Conservation (phyloP, 148 eudicot species). For the Dianthus caryophyllus region DNA sequence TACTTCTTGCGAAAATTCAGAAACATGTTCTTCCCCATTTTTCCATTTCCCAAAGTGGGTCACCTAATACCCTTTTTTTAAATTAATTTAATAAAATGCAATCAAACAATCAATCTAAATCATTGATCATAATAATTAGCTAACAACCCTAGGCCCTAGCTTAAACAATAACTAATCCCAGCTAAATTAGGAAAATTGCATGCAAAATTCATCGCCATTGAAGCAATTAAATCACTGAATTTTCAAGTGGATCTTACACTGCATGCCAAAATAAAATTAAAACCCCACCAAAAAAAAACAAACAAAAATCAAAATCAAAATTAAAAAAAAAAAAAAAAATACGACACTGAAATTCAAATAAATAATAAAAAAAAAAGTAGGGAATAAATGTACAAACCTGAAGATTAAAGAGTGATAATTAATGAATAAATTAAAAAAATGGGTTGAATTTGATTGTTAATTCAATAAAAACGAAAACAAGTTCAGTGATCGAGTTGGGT, state of each 20-base stretch:
- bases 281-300: too few species aligned
- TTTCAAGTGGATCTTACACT: not conserved
- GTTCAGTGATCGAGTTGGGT: slow-evolving; percentile 1
- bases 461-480: not conserved
- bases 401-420: slow-evolving; percentile 1
- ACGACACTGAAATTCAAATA: not conserved
- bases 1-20: slow-evolving; percentile 13
- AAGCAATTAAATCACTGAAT: not conserved
- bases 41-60: slow-evolving; percentile 18
- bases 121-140: not conserved
- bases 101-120: not conserved
- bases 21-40: slow-evolving; percentile 17
- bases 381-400: slow-evolving; percentile 18
- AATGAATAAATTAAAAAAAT: not conserved
- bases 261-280: not conserved
- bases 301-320: not conserved
- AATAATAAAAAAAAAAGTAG: not conserved
- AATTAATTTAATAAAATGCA: not conserved
- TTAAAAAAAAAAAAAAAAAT: not conserved
- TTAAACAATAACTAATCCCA: not conserved
- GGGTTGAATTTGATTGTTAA: too few species aligned
- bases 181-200: not conserved
- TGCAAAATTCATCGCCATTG: slow-evolving; percentile 3
- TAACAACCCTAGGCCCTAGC: not conserved
- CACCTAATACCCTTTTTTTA: slow-evolving; percentile 16